These are phyloP conservation scores for Russula sp. DNA, from an alignment of 768 basidiomycete species.

Conservation along the genomic window DNA sequence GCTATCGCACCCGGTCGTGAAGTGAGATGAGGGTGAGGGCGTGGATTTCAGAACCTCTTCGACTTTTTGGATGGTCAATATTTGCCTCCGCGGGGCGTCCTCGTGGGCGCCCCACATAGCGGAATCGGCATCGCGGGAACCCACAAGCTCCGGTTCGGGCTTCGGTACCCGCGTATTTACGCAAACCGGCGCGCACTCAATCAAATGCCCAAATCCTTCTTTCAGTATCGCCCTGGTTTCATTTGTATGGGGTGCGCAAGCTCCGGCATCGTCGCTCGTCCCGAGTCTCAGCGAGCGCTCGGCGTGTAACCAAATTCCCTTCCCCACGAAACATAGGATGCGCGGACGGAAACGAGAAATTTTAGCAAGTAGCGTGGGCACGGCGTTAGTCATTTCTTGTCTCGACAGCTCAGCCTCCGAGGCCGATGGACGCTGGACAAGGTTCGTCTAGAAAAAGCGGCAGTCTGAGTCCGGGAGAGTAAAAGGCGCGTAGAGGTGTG, in stretches of 20 bases:
- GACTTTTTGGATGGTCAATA: not conserved
- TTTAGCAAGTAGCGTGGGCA: conserved; percentile 56
- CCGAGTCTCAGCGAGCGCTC: conserved; percentile 29
- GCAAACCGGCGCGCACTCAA: not conserved
- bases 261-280: not conserved
- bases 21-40: too few relatives aligned
- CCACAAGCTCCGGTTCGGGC: not conserved
- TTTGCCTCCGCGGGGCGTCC: not conserved
- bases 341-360: conserved; percentile 50
- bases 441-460: conserved; percentile 53
- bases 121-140: not conserved
- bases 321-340: conserved; percentile 74
- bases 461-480: not conserved
- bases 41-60: not conserved
- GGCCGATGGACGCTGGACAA: conserved; percentile 63
- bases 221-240: not conserved
- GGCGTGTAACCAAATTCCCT: conserved; percentile 51
- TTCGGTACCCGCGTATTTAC: not conserved
- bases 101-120: not conserved
- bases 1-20: not conserved
- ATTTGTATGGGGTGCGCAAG: not conserved
- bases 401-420: conserved; percentile 53
- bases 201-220: not conserved
- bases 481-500: not conserved
- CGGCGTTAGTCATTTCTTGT: conserved; percentile 47